Evolutionary conservation across 345 rosid genomes (phyloP), one percentile per base, ranked within the genome.

Genomic region (Reutealis trisperma): DNA sequence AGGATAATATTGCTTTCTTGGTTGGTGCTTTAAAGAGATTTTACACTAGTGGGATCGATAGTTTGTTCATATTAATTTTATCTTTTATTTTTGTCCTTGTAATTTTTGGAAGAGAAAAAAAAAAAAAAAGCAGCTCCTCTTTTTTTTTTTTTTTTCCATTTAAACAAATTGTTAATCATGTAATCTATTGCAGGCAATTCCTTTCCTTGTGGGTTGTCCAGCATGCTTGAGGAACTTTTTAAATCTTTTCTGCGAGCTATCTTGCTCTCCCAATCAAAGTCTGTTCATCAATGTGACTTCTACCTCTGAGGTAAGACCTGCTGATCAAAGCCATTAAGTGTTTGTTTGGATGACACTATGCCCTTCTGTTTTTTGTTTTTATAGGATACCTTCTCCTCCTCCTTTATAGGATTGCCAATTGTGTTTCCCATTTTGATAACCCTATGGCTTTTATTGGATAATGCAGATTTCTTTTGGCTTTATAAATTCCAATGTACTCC

Each of bases 151-250:
- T 37, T 45, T 45, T 59, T 5, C 45, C 11, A 1, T 67, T 64
- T 63, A 3, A 67, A 27, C 25, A 54, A 2, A n/a, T 34, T 15
- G 16, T 27, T 47, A 47, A 47, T 8, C 16, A 22, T 11, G 57
- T 24, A 16, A 12, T 55, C 16, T 27, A 30, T 65, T 73, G 68
- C 69, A 79, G 82, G 77, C 74, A 45, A 73, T 79, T 61, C 82
- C 82, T 73, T 73, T 79, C 63, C 82, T 79, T 34, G 82, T 79
- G 67, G 82, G 82, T 41, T 79, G 82, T 34, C 82, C 82, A 60
- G 77, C 82, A 66, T 79, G 82, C 77, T 67, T 79, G 77, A 79
- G 82, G 82, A 79, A 79, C 66, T 79, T 79, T 62, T 74, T 79
- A 24, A 79, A 79, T 74, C 69, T 79, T 51, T 73, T 79, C 52